Conservation (phyloP, 2,329 filamentous ascomycete species). For the Colletotrichum aenigma region DNA sequence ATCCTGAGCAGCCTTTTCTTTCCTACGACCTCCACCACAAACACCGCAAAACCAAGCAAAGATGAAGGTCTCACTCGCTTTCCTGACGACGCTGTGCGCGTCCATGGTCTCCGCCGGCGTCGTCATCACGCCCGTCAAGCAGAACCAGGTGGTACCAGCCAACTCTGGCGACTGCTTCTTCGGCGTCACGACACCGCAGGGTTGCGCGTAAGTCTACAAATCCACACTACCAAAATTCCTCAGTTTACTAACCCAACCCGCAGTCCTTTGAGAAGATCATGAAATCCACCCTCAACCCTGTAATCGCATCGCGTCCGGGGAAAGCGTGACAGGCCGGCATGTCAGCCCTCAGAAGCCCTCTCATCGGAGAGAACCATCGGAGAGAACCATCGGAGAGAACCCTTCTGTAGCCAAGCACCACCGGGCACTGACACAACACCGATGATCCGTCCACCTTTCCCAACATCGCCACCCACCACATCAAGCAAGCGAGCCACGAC, state of each 20-base stretch:
- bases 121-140: slow-evolving; percentile 57
- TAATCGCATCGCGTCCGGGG: not conserved
- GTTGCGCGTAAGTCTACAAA: slow-evolving; percentile 55
- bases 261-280: slow-evolving; percentile 6
- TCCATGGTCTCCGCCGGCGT: slow-evolving; percentile 56
- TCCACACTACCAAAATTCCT: fast-evolving
- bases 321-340: slow-evolving; percentile 1
- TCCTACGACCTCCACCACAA: not conserved
- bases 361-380: not conserved
- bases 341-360: not conserved
- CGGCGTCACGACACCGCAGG: slow-evolving; percentile 59
- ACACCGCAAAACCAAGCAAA: slow-evolving; percentile 20
- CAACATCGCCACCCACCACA: not conserved
- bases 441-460: not conserved
- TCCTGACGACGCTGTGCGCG: slow-evolving; percentile 46
- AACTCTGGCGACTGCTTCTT: slow-evolving; percentile 56
- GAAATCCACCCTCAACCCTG: not conserved
- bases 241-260: fast-evolving
- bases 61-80: slow-evolving; percentile 44
- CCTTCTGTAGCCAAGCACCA: not conserved
- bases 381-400: not conserved
- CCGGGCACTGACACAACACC: not conserved
- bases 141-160: slow-evolving; percentile 54
- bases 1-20: not conserved
- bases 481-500: not conserved